Evolutionary conservation across 2,329 filamentous ascomycete genomes (phyloP), one percentile per base, ranked within the genome.

Genomic region (Torrubiellomyces zombiae): DNA sequence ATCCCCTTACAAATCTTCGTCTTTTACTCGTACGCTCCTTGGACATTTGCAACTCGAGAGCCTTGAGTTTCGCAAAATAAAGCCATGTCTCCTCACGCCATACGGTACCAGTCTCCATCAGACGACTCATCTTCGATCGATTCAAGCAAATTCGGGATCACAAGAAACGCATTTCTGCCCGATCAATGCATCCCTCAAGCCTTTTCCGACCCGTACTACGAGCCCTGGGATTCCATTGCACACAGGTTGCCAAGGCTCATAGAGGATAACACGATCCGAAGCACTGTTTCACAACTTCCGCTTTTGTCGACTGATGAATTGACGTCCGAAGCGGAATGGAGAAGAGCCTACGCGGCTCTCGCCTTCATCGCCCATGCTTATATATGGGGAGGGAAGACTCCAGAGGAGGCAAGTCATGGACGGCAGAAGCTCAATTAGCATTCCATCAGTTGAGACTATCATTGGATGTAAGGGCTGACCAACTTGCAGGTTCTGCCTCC

Each of bases 361-460:
- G 70, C 67, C 0, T 89, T 91, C 40, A 63, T 92, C 28, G 63
- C 80, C 1, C 82, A 95, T 48, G 75, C 70, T 7, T 92, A 93
- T 48, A 72, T 94, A 12, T 95, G 86, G 86, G 81, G 82, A 28
- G 81, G 78, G 13, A 67, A 79, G 21, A 63, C 58, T 28, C 77
- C 83, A 2, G 60, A 64, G 32, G 77, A 89, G 53, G 79, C 82
- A 39, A 38, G 51, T 26, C 8, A n/a, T n/a, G 6, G 5, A 11
- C 9, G 13, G 17, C 13, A 18, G 5, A 9, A 7, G 15, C 9
- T 24, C 28, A 9, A n/a, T 6, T 14, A 23, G 23, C 14, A 17
- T 9, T 8, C 14, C 9, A 16, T 24, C 15, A 18, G 10, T 24
- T 14, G 15, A 30, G 12, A 20, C 9, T 9, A 17, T 5, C 8